Evolutionary conservation across 495 filamentous ascomycete genomes (phyloP).

Genomic region (Xylaria grammica): DNA sequence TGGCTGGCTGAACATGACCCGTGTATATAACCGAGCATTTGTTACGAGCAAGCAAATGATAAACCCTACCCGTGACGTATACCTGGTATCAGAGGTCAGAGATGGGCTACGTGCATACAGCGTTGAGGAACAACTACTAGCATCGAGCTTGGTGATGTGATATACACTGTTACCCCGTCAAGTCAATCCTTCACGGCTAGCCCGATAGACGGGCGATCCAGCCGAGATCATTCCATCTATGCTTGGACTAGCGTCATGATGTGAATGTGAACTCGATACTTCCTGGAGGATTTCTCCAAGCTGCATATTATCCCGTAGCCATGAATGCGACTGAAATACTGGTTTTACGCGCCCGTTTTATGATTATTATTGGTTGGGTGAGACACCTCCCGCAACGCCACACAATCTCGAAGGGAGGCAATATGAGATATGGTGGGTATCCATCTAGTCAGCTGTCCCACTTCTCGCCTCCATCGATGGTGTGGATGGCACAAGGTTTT

Average conservation of each 20-base stretch:
- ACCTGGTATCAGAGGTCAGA: background rate
- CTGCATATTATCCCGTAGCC: background rate
- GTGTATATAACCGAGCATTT: no score
- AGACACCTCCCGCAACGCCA: background rate
- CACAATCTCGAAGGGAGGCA: background rate
- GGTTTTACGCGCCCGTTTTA: background rate
- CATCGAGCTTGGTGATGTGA: background rate
- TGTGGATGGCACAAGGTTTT: conserved; percentile 2
- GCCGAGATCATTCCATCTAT: background rate
- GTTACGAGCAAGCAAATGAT: background rate
- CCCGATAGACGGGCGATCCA: background rate
- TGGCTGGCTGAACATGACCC: conserved; percentile 1
- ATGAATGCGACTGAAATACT: background rate
- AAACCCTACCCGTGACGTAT: background rate
- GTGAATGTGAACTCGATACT: background rate
- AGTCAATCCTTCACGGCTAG: background rate
- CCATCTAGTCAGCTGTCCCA: conserved; percentile 1
- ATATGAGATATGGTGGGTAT: conserved; percentile 1
- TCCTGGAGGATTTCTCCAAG: background rate
- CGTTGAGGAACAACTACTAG: background rate
- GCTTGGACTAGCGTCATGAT: background rate
- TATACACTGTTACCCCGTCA: background rate
- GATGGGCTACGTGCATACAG: background rate
- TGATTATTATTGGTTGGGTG: background rate
- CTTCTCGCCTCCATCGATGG: background rate